Evolutionary conservation across 352 stramenopile species (phyloP).

Genomic region (Phytophthora citricola): DNA sequence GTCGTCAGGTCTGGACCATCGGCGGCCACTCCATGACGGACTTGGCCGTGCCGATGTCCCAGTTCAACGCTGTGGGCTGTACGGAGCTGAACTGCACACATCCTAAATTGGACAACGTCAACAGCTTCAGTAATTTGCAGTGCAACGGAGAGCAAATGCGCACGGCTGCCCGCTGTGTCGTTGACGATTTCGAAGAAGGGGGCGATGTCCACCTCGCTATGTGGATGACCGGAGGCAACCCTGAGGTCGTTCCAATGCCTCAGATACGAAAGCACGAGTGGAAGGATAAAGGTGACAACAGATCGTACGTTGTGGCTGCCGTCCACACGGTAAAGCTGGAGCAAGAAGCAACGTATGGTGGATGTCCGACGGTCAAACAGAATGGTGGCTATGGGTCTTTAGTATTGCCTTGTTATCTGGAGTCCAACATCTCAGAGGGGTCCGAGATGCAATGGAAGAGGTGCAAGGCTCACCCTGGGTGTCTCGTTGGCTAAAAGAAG

Average conservation of each 20-base stretch:
- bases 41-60: constrained; percentile 25
- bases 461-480: constrained; percentile 23
- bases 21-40: constrained; percentile 26
- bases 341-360: constrained; percentile 17
- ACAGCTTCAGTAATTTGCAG: constrained; percentile 19
- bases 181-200: constrained; percentile 11
- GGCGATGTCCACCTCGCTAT: constrained; percentile 19
- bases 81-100: constrained; percentile 28
- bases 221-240: constrained; percentile 40
- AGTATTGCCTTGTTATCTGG: constrained; percentile 26
- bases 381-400: constrained; percentile 31
- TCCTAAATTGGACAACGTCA: background rate
- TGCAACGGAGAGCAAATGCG: constrained; percentile 39
- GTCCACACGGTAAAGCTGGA: constrained; percentile 22
- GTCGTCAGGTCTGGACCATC: constrained; percentile 37
- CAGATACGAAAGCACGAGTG: constrained; percentile 17
- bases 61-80: constrained; percentile 26
- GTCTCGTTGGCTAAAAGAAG: constrained; percentile 19
- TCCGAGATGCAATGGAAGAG: constrained; percentile 8
- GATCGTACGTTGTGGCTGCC: constrained; percentile 25
- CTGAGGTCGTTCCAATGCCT: constrained; percentile 16
- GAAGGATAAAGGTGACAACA: constrained; percentile 1
- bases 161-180: constrained; percentile 20
- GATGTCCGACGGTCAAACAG: constrained; percentile 4
- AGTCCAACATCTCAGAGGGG: background rate